phyloP scores from a whole-genome alignment of 768 basidiomycete species.

The Rubroboletus pulcherrimus region DNA sequence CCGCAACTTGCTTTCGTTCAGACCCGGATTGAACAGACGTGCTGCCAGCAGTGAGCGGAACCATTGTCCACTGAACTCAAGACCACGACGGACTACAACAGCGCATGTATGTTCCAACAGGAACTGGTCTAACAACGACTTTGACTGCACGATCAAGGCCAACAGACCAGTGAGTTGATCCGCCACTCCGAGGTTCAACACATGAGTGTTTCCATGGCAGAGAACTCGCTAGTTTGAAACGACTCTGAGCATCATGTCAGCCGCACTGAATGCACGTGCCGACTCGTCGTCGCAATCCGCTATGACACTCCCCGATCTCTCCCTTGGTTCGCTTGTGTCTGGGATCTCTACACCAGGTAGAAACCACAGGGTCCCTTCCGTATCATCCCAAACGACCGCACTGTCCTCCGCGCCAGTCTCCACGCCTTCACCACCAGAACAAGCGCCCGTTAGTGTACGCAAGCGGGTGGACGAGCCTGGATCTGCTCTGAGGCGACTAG shows the following conservation, averaged over 20 bases:
- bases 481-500: constrained; percentile 40
- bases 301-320: constrained; percentile 54
- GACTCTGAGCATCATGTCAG: constrained; percentile 35
- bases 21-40: not conserved
- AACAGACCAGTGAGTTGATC: constrained; percentile 12
- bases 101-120: not conserved
- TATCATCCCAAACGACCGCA: constrained; percentile 50
- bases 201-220: not conserved
- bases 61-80: not conserved
- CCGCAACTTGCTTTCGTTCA: not conserved
- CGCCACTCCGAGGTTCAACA: not conserved
- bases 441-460: constrained; percentile 29
- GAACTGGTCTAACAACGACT: not conserved
- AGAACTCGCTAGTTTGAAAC: not conserved
- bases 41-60: not conserved
- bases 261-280: constrained; percentile 36
- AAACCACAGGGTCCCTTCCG: constrained; percentile 43
- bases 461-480: constrained; percentile 39
- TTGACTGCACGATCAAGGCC: not conserved
- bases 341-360: constrained; percentile 52
- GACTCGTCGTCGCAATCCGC: constrained; percentile 44
- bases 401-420: constrained; percentile 47
- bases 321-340: constrained; percentile 53
- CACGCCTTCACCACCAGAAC: constrained; percentile 47
- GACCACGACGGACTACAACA: not conserved